A percentile compares a stretch with the other conserved stretches of the same genome.
phyloP scores from a whole-genome alignment of 192 early-diverging fungal genomes.

The Geranomyces variabilis region DNA sequence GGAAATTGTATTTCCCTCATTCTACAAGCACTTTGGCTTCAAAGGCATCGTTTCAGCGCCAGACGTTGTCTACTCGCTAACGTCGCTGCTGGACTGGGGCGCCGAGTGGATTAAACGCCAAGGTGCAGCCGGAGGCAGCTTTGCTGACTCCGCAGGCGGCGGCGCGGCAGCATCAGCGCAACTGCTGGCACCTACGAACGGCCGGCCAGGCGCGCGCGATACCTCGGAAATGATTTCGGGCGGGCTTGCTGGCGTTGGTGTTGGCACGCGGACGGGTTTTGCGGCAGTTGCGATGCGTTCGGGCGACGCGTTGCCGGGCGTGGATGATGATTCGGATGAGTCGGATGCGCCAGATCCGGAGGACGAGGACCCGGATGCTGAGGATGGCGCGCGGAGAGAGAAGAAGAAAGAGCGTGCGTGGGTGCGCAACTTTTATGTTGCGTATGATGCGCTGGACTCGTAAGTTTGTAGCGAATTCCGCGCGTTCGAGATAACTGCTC shows the following conservation, averaged over 20 bases:
- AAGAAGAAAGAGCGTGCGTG: slow-evolving; percentile 48
- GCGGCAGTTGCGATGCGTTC: slow-evolving; percentile 41
- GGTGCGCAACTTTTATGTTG: slow-evolving; percentile 83
- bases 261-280: slow-evolving; percentile 48
- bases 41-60: slow-evolving; percentile 66
- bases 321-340: slow-evolving; percentile 19
- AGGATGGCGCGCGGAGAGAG: slow-evolving; percentile 20
- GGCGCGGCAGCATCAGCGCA: not conserved
- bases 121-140: slow-evolving; percentile 7
- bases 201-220: slow-evolving; percentile 1
- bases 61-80: slow-evolving; percentile 80
- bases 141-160: not conserved
- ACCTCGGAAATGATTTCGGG: slow-evolving; percentile 3
- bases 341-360: slow-evolving; percentile 30
- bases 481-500: slow-evolving; percentile 27
- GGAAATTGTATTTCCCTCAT: slow-evolving; percentile 78
- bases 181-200: not conserved
- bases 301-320: slow-evolving; percentile 29
- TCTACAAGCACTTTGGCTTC: slow-evolving; percentile 76
- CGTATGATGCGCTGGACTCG: slow-evolving; percentile 82
- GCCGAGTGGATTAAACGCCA: slow-evolving; percentile 49
- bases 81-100: slow-evolving; percentile 72
- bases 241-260: slow-evolving; percentile 47
- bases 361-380: slow-evolving; percentile 35
- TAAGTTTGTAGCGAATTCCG: too few species aligned